phyloP scores from a whole-genome alignment of 116 monocot species.

The Thalassia testudinum region DNA sequence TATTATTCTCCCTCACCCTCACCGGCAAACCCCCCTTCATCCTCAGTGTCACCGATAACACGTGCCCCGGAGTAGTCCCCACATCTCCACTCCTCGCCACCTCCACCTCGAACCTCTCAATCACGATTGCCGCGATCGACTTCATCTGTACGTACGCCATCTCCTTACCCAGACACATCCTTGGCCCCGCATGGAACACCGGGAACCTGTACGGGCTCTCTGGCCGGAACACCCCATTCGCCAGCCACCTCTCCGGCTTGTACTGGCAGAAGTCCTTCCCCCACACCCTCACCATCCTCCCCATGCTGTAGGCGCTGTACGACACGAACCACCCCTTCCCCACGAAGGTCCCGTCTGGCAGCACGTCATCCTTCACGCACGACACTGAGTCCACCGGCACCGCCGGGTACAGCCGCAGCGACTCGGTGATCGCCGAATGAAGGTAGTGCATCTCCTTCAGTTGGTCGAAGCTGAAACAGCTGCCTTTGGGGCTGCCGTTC shows the following conservation, averaged over 20 bases:
- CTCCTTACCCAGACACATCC: slow-evolving; percentile 38
- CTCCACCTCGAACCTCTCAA: slow-evolving; percentile 15
- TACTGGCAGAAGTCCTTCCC: slow-evolving; percentile 26
- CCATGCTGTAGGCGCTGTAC: slow-evolving; percentile 28
- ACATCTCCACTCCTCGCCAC: slow-evolving; percentile 6
- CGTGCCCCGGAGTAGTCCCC: slow-evolving; percentile 8
- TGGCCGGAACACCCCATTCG: slow-evolving; percentile 8
- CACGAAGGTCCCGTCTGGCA: slow-evolving; percentile 28
- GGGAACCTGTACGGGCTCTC: slow-evolving; percentile 33
- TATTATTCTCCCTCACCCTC: no score
- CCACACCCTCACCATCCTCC: slow-evolving; percentile 21
- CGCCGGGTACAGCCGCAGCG: slow-evolving; percentile 23
- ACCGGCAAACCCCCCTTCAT: slow-evolving; percentile 39
- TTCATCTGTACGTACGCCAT: slow-evolving; percentile 46
- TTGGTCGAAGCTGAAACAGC: slow-evolving; percentile 18
- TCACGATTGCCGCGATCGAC: slow-evolving; percentile 14
- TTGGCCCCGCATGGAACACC: slow-evolving; percentile 37
- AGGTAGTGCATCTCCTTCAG: slow-evolving; percentile 30
- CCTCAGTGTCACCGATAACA: slow-evolving; percentile 25
- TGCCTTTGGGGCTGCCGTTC: no score
- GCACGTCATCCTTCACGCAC: slow-evolving; percentile 15
- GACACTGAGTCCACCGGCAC: slow-evolving; percentile 10
- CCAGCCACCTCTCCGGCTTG: slow-evolving; percentile 33
- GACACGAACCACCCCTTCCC: slow-evolving; percentile 17
- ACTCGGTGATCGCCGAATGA: slow-evolving; percentile 25